Evolutionary conservation across 78 protist genomes (phyloP), one percentile per base, ranked within the genome.

Genomic region (Dictyostelium brefeldianum): DNA sequence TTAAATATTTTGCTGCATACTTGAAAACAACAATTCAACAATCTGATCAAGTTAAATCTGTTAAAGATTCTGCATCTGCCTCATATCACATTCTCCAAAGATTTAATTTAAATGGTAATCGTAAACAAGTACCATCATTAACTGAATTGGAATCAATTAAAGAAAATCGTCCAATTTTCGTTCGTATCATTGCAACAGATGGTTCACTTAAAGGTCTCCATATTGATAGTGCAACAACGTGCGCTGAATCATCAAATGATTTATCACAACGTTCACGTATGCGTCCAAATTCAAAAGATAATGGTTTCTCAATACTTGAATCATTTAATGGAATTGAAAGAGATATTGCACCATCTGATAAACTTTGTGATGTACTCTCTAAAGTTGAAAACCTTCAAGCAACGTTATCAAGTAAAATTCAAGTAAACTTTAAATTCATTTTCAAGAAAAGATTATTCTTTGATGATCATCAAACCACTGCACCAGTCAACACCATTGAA

Each of bases 201-300:
- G 95, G 90, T 25, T 47, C 74, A 15, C 43, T 83, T 27, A 82
- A 83, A 47, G 87, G 89, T 54, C 41, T 79, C 7, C 51, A 75
- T 43, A 69, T 91, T 12, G 95, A 91, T 31, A 81, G 90, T 78
- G 95, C 95, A 15, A 81, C 95, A 1, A 91, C 83, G 74, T 62
- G 89, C 18, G 14, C 56, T 6, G 95, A 91, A 14, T 77, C 89
- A 27, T 18, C 56, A 18, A 70, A 78, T 27, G 85, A 91, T 46
- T n/a, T 83, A 47, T 71, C 83, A 4, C 51, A 31, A 50, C 89
- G 91, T 81, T 57, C 77, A 4, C 79, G 81, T 57, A 18, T 83
- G 46, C 57, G 95, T 57, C 80, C 50, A 27, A 41, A 5, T 18
- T 18, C 70, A 20, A 53, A 51, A 48, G 53, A 80, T 2, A 75